Base-by-base conservation (phyloP, 140 eudicot species). In the Cichorium intybus region DNA sequence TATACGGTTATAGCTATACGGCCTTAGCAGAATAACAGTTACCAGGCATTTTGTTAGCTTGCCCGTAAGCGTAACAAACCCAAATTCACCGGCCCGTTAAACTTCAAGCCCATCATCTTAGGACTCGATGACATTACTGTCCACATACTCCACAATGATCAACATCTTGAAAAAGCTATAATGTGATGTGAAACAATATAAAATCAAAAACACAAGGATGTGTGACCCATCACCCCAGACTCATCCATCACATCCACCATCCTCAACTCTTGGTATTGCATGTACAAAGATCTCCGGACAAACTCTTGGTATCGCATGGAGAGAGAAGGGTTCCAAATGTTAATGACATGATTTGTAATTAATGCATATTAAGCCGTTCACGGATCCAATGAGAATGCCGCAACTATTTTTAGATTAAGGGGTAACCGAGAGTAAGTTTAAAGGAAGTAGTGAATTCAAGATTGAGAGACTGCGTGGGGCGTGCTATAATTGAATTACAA, bases 361-460 rank as follows among this genome's bases (percentile, higher is more conserved):
- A 64, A 64, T 15, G n/a, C 70, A 64, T 28, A 64, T 33, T 33
- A 65, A 65, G 23, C 71, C 71, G 11, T 66, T 33, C 35, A 66
- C 15, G 2, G 61, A 34, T 31, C 71, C 71, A 10, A 51, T 22
- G 15, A 65, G 15, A 31, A 4, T 31, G 7, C 37, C 37, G 5
- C 37, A 0, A 4, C 4, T 8, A 21, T 31, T 7, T 26, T n/a
- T 24, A 51, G 10, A 4, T 26, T 24, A 57, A 1, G 22, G 5
- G 24, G 27, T 63, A 33, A 15, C n/a, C 12, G 43, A 22, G 28
- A 48, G 17, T 27, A 18, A 48, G 17, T 27, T 68, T 35, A 37
- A 37, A 9, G 20, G 10, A 20, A 55, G n/a, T 24, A 24, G 41
- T 27, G 63, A 24, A 5, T 26, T 26, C 2, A 26, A 26, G 29